These are phyloP conservation scores for Ambrosia trifida DNA, from an alignment of 129 eudicot species.

Conservation along the genomic window DNA sequence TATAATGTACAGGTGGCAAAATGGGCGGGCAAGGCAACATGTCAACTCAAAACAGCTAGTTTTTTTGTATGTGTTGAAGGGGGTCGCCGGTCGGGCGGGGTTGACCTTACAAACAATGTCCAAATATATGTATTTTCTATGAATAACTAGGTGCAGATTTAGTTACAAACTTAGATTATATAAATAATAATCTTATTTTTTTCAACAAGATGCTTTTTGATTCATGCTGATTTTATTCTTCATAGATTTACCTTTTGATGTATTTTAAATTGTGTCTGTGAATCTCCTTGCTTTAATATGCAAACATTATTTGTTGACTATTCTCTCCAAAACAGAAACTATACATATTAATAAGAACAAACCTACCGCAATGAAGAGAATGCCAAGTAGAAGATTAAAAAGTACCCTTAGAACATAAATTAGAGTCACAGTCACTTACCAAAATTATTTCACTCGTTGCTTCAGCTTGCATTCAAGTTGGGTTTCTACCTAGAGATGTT, in stretches of 20 bases:
- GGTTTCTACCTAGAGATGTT: conserved; percentile 75
- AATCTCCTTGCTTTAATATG: conserved; percentile 15
- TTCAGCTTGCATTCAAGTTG: conserved; percentile 70
- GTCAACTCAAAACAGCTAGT: background rate
- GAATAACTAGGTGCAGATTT: background rate
- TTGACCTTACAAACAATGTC: background rate
- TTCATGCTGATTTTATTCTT: background rate
- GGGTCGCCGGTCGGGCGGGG: background rate
- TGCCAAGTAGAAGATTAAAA: background rate
- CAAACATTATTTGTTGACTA: background rate
- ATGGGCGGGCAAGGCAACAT: background rate
- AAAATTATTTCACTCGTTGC: conserved; percentile 9
- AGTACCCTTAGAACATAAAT: background rate
- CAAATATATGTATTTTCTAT: background rate
- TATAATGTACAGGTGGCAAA: background rate
- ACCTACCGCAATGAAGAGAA: background rate
- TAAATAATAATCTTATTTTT: background rate
- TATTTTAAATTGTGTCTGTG: background rate
- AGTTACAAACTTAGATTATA: background rate
- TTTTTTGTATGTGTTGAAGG: background rate
- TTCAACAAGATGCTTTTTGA: background rate
- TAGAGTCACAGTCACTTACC: background rate
- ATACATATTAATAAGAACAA: background rate
- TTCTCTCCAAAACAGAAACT: background rate
- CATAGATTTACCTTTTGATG: background rate